These are phyloP conservation scores for Metschnikowia amazonensis DNA, from an alignment of 805 yeast species.

Conservation along the genomic window DNA sequence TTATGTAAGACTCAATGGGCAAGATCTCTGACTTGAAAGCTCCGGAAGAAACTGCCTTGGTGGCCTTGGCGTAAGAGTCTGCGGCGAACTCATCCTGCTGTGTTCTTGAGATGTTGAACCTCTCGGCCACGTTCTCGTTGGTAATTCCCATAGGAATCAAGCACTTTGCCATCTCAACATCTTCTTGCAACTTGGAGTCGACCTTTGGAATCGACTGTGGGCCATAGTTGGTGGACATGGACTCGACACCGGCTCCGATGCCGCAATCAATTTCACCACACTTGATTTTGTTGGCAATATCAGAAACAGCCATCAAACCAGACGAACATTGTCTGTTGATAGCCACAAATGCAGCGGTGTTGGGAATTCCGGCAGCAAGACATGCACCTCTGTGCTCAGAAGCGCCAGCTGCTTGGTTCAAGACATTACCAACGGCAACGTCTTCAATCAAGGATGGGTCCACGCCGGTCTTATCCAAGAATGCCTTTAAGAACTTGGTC, in stretches of 20 bases:
- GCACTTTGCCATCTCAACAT: conserved; percentile 55
- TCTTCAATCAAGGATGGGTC: conserved; percentile 65
- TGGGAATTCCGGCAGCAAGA: conserved; percentile 87
- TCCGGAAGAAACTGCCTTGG: conserved; percentile 63
- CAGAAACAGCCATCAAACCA: conserved; percentile 86
- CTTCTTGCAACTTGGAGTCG: conserved; percentile 31
- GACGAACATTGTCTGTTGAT: conserved; percentile 94
- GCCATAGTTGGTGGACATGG: conserved; percentile 90
- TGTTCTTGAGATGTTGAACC: conserved; percentile 59
- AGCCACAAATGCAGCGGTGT: conserved; percentile 72
- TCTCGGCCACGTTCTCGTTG: conserved; percentile 80
- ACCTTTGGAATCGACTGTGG: conserved; percentile 62
- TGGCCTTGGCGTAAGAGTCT: conserved; percentile 80
- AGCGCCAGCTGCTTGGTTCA: conserved; percentile 92
- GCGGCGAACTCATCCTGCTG: conserved; percentile 92
- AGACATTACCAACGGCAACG: conserved; percentile 85
- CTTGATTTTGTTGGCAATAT: conserved; percentile 82
- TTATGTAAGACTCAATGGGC: conserved; percentile 64
- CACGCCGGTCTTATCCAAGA: conserved; percentile 51
- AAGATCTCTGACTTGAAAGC: conserved; percentile 85
- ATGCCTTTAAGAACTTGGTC: conserved; percentile 57
- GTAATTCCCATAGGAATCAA: conserved; percentile 95
- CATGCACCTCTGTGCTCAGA: conserved; percentile 91
- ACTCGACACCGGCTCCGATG: conserved; percentile 88
- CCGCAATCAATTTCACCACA: conserved; percentile 90